phyloP scores from a whole-genome alignment of 768 basidiomycete species.

The Collybia nuda region DNA sequence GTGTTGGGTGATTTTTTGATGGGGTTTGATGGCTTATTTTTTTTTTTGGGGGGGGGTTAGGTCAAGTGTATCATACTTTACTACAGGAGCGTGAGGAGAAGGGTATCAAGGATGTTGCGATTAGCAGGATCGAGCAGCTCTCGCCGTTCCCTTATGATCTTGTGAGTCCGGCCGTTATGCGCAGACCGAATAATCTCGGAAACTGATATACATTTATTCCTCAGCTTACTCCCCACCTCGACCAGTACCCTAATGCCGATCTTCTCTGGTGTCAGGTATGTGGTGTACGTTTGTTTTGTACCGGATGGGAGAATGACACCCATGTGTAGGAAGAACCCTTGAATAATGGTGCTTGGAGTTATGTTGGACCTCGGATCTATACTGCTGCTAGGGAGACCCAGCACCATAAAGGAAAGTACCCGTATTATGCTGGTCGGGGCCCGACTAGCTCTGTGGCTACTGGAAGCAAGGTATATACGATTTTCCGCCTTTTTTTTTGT shows the following conservation, averaged over 20 bases:
- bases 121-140: slow-evolving; percentile 92
- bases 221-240: slow-evolving; percentile 89
- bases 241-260: slow-evolving; percentile 95
- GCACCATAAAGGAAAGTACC: slow-evolving; percentile 90
- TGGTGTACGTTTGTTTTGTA: background rate
- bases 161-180: slow-evolving; percentile 38
- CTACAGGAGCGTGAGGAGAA: slow-evolving; percentile 88
- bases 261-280: slow-evolving; percentile 87
- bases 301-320: slow-evolving; percentile 2
- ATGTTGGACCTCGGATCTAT: slow-evolving; percentile 89
- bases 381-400: slow-evolving; percentile 91
- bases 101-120: slow-evolving; percentile 90
- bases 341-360: slow-evolving; percentile 98
- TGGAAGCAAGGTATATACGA: slow-evolving; percentile 72
- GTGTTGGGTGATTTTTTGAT: slow-evolving; percentile 3
- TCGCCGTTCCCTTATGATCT: slow-evolving; percentile 98
- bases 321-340: slow-evolving; percentile 79
- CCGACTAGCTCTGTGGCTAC: slow-evolving; percentile 93
- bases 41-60: slow-evolving; percentile 32
- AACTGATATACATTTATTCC: slow-evolving; percentile 1
- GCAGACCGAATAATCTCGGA: background rate
- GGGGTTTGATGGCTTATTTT: too few relatives aligned
- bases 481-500: background rate
- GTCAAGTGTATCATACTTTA: slow-evolving; percentile 93
- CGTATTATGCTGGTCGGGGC: slow-evolving; percentile 87